Percentiles rank a stretch among this genome's conserved stretches.
phyloP scores from a whole-genome alignment of 257 asterid species.

The Linderniella brevidens region DNA sequence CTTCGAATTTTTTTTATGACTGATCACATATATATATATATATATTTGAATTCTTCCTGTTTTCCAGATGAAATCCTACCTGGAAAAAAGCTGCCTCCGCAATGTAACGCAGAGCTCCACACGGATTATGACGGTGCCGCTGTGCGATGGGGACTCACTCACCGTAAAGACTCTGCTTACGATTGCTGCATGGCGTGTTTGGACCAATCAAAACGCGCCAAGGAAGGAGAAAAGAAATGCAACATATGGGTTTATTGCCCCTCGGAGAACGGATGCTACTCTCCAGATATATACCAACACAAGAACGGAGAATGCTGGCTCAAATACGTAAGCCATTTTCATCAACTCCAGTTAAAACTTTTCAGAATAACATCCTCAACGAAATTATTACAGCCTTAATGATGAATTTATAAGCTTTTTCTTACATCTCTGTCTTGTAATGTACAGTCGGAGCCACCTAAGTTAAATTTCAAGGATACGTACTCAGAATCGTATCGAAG shows the following conservation, averaged over 20 bases:
- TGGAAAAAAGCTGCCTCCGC: constrained; percentile 65
- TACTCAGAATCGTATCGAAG: constrained; percentile 65
- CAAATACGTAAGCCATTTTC: constrained; percentile 45
- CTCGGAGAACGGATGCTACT: constrained; percentile 60
- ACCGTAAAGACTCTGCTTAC: constrained; percentile 83
- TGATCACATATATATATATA: too few relatives aligned
- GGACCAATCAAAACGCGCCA: constrained; percentile 60
- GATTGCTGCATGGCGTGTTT: constrained; percentile 93
- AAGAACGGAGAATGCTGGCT: constrained; percentile 90
- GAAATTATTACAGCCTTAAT: neutral
- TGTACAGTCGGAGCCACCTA: constrained; percentile 69
- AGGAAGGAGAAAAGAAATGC: constrained; percentile 46
- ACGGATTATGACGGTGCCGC: constrained; percentile 84
- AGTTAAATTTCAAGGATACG: constrained; percentile 43
- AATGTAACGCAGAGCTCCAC: constrained; percentile 67
- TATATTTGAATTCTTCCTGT: constrained; percentile 3
- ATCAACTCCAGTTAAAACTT: neutral
- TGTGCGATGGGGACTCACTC: constrained; percentile 86
- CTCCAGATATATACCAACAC: constrained; percentile 84
- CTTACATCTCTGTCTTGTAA: constrained; percentile 2
- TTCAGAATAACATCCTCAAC: neutral
- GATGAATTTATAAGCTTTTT: neutral
- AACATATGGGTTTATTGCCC: constrained; percentile 94
- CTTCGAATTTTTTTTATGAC: neutral
- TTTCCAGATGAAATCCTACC: constrained; percentile 35